These are phyloP conservation scores for Coemansia sp. DNA, from an alignment of 192 early-diverging fungal species.

Conservation along the genomic window DNA sequence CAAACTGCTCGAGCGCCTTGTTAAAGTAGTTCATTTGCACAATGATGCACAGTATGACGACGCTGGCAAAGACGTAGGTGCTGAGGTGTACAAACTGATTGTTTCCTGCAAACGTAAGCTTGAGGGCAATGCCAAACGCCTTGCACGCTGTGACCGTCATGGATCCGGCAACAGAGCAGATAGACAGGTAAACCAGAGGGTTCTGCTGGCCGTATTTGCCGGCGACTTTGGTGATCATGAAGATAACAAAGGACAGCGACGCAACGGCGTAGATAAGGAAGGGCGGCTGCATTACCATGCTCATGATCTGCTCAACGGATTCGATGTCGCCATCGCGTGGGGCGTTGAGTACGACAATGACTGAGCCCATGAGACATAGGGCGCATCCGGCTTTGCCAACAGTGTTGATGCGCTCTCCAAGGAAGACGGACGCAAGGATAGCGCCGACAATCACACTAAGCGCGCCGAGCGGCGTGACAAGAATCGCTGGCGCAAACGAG, in stretches of 20 bases:
- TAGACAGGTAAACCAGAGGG: constrained; percentile 88
- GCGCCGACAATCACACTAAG: constrained; percentile 87
- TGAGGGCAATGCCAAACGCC: constrained; percentile 89
- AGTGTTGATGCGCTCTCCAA: constrained; percentile 80
- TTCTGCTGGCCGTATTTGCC: constrained; percentile 75
- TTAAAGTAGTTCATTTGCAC: constrained; percentile 99
- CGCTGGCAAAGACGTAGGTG: constrained; percentile 82
- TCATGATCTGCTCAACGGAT: constrained; percentile 81
- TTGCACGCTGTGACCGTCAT: constrained; percentile 90
- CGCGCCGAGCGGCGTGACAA: constrained; percentile 92
- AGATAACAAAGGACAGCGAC: constrained; percentile 62
- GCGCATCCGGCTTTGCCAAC: constrained; percentile 88
- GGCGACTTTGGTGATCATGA: constrained; percentile 81
- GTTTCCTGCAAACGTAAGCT: constrained; percentile 87
- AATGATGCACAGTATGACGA: constrained; percentile 79
- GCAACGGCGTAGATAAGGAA: constrained; percentile 79
- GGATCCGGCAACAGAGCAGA: constrained; percentile 96
- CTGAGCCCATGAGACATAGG: constrained; percentile 84
- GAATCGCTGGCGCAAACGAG: constrained; percentile 92
- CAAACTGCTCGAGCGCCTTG: constrained; percentile 91
- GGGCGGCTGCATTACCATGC: constrained; percentile 73
- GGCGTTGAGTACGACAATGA: constrained; percentile 83
- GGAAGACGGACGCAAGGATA: constrained; percentile 80
- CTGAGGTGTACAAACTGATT: constrained; percentile 90
- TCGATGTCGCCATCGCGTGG: constrained; percentile 79